Evolutionary conservation across 2,329 filamentous ascomycete genomes (phyloP).

Genomic region (Arthrobotrys sinensis): DNA sequence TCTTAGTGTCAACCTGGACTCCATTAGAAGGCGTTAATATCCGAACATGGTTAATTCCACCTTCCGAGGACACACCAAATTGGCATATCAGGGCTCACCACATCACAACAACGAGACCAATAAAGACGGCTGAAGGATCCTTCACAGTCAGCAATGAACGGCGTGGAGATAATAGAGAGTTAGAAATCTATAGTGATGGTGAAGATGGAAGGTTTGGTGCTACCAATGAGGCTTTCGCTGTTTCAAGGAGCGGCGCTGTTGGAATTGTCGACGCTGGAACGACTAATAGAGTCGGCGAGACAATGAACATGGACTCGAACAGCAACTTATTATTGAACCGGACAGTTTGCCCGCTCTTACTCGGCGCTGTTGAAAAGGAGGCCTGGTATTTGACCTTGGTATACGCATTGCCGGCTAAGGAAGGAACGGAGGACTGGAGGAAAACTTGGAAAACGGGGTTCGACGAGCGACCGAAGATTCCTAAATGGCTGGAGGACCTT

Average conservation of each 20-base stretch:
- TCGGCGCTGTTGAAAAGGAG: conserved; percentile 73
- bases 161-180: conserved; percentile 74
- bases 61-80: conserved; percentile 73
- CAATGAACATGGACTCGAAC: conserved; percentile 84
- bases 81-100: conserved; percentile 80
- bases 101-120: conserved; percentile 74
- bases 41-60: conserved; percentile 77
- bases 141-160: conserved; percentile 77
- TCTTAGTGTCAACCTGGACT: conserved; percentile 81
- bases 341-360: conserved; percentile 80
- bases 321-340: conserved; percentile 81
- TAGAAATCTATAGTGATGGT: conserved; percentile 68
- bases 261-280: conserved; percentile 69
- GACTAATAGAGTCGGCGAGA: conserved; percentile 73
- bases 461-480: conserved; percentile 15
- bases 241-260: conserved; percentile 71
- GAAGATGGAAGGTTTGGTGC: conserved; percentile 69
- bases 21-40: conserved; percentile 74
- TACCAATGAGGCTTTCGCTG: conserved; percentile 67
- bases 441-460: conserved; percentile 25
- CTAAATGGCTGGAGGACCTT: conserved; percentile 15
- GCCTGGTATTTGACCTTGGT: conserved; percentile 80
- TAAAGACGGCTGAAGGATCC: conserved; percentile 81
- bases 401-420: conserved; percentile 76
- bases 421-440: conserved; percentile 22